Evolutionary conservation across 2,329 filamentous ascomycete species (phyloP).

Genomic region (Hypoxylon sp.): DNA sequence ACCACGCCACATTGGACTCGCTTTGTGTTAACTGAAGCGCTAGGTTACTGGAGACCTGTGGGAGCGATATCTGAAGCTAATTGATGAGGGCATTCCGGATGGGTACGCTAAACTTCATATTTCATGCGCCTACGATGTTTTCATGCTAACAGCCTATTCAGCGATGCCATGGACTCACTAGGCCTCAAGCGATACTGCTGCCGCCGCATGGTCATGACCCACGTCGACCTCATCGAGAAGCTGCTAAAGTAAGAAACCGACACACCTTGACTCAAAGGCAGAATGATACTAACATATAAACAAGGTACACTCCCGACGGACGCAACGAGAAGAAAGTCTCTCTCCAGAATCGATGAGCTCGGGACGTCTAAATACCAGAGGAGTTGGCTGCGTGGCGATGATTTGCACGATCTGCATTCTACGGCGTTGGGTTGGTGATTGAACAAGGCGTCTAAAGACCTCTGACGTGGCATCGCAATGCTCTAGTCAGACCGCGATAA

Average conservation of each 20-base stretch:
- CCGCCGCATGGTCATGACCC: slow-evolving; percentile 99
- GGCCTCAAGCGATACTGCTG: slow-evolving; percentile 98
- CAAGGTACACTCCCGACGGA: slow-evolving; percentile 73
- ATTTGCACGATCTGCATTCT: slow-evolving; percentile 49
- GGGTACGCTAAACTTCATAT: slow-evolving; percentile 68
- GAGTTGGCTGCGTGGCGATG: slow-evolving; percentile 15
- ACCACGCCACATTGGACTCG: slow-evolving; percentile 1
- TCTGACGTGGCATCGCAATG: slow-evolving; percentile 22
- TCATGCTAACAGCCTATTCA: slow-evolving; percentile 50
- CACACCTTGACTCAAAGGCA: slow-evolving; percentile 1
- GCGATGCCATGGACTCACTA: slow-evolving; percentile 95
- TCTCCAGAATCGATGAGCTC: slow-evolving; percentile 52
- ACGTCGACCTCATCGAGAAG: slow-evolving; percentile 99
- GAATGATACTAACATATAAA: slow-evolving; percentile 37
- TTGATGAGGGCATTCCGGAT: slow-evolving; percentile 82
- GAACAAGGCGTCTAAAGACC: slow-evolving; percentile 31
- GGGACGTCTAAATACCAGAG: slow-evolving; percentile 7
- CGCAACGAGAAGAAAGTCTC: slow-evolving; percentile 74
- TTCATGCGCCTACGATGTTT: background rate
- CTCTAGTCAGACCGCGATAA: slow-evolving; percentile 25
- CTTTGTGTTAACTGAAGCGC: slow-evolving; percentile 38
- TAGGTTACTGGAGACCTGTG: slow-evolving; percentile 97
- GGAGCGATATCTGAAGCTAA: slow-evolving; percentile 92
- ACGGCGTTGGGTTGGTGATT: slow-evolving; percentile 52
- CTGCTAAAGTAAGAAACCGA: slow-evolving; percentile 80